phyloP scores from a whole-genome alignment of 2,329 filamentous ascomycete species.

The Venturiaceae sp. region DNA sequence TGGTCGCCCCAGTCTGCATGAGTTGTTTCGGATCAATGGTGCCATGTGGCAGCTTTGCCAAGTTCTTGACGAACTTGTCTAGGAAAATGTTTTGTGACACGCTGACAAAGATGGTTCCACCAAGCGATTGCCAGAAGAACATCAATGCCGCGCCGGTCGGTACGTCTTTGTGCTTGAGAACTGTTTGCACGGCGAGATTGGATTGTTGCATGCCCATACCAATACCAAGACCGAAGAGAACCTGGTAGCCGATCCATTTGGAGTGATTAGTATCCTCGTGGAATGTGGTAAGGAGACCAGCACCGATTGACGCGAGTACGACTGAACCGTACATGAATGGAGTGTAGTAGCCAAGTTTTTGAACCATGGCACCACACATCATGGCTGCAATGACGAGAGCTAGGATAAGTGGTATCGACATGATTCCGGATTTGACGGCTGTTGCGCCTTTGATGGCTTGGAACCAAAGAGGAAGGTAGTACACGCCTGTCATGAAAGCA shows the following conservation, averaged over 20 bases:
- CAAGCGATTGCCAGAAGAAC: slow-evolving; percentile 10
- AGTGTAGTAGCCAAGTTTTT: slow-evolving; percentile 26
- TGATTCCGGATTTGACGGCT: slow-evolving; percentile 25
- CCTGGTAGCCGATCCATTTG: slow-evolving; percentile 30
- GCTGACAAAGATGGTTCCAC: slow-evolving; percentile 10
- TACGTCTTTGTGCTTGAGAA: slow-evolving; percentile 10
- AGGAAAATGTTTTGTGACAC: slow-evolving; percentile 11
- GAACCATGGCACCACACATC: slow-evolving; percentile 21
- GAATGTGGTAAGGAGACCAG: slow-evolving; percentile 26
- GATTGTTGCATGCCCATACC: slow-evolving; percentile 14
- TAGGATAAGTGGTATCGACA: slow-evolving; percentile 28
- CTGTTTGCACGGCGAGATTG: slow-evolving; percentile 11
- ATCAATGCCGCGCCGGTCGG: slow-evolving; percentile 9
- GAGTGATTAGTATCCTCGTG: slow-evolving; percentile 10
- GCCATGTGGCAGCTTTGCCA: neutral
- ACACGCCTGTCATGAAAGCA: slow-evolving; percentile 9
- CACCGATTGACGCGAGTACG: slow-evolving; percentile 24
- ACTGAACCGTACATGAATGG: slow-evolving; percentile 25
- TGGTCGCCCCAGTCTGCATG: slow-evolving; percentile 8
- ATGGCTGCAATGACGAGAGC: slow-evolving; percentile 21
- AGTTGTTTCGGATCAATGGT: neutral
- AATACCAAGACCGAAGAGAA: slow-evolving; percentile 18
- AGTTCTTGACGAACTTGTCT: slow-evolving; percentile 4
- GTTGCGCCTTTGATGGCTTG: slow-evolving; percentile 32
- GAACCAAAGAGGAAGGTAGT: slow-evolving; percentile 27